Evolutionary conservation across 1,139 yeast species (phyloP).

Genomic region (Yamadazyma triangularis): DNA sequence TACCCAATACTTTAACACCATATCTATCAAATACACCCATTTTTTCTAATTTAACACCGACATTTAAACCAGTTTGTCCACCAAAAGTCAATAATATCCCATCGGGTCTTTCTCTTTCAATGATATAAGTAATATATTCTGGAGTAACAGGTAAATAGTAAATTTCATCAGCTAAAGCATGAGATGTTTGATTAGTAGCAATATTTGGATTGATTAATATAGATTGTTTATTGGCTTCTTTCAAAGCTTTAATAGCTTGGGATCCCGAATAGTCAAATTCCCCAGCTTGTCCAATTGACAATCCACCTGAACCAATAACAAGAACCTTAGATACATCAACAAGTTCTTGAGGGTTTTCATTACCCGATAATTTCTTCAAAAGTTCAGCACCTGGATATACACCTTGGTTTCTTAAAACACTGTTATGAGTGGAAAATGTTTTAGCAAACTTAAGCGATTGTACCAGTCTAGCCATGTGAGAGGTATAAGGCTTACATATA

Average conservation of each 20-base stretch:
- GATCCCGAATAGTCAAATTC: conserved; percentile 98
- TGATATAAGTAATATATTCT: conserved; percentile 89
- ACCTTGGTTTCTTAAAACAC: conserved; percentile 1
- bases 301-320: conserved; percentile 96
- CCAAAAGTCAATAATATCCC: conserved; percentile 95
- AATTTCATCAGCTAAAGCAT: conserved; percentile 90
- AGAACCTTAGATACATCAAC: conserved; percentile 88
- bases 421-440: conserved; percentile 2
- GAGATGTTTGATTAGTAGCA: conserved; percentile 97
- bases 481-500: not conserved
- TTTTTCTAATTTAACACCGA: conserved; percentile 90
- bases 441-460: not conserved
- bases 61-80: conserved; percentile 96
- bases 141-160: conserved; percentile 96
- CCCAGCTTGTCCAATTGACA: conserved; percentile 98
- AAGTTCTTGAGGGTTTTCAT: conserved; percentile 37
- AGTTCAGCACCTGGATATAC: conserved; percentile 41
- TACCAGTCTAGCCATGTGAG: not conserved
- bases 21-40: conserved; percentile 91
- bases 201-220: conserved; percentile 94
- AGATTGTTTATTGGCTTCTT: conserved; percentile 81
- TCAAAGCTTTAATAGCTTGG: conserved; percentile 93
- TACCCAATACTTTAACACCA: conserved; percentile 91
- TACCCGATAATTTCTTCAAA: conserved; percentile 27
- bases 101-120: conserved; percentile 94